These are phyloP conservation scores for Chloranthus sessilifolius DNA, from an alignment of 164 flowering plant genomes.

Conservation along the genomic window DNA sequence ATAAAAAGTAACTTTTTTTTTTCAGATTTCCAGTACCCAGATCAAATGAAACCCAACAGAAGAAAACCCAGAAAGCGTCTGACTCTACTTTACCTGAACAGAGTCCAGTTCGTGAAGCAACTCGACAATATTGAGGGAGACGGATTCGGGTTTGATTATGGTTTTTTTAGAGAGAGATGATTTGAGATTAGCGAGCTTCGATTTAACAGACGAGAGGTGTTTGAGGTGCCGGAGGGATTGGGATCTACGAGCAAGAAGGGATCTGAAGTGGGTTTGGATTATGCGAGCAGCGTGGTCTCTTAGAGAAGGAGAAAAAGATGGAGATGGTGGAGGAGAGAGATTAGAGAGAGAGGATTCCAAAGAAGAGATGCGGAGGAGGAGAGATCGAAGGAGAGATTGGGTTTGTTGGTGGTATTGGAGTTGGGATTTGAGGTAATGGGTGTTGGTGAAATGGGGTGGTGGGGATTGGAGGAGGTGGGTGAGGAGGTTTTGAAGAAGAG, in stretches of 20 bases:
- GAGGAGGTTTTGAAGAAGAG: conserved; percentile 35
- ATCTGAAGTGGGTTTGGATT: conserved; percentile 77
- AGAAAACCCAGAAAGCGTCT: no score
- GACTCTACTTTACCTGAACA: conserved; percentile 63
- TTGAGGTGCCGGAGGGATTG: conserved; percentile 67
- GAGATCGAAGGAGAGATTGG: conserved; percentile 47
- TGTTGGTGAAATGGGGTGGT: conserved; percentile 19
- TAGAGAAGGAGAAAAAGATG: conserved; percentile 28
- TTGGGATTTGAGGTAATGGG: conserved; percentile 13
- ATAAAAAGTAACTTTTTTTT: no score
- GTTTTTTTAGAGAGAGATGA: conserved; percentile 34
- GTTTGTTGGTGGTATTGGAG: conserved; percentile 10
- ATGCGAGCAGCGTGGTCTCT: conserved; percentile 70
- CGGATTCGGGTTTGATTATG: conserved; percentile 16
- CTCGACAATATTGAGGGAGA: conserved; percentile 33
- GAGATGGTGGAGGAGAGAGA: conserved; percentile 3
- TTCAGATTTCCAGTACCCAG: not conserved
- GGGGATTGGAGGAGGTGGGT: conserved; percentile 36
- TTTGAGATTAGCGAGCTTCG: conserved; percentile 45
- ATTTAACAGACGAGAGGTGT: conserved; percentile 59
- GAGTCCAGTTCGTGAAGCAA: conserved; percentile 63
- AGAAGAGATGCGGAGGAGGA: conserved; percentile 33
- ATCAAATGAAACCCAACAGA: not conserved
- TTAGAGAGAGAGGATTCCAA: conserved; percentile 8
- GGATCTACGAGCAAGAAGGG: conserved; percentile 77